These are phyloP conservation scores for Nakazawaea anatomiae DNA, from an alignment of 805 yeast genomes.

Conservation along the genomic window DNA sequence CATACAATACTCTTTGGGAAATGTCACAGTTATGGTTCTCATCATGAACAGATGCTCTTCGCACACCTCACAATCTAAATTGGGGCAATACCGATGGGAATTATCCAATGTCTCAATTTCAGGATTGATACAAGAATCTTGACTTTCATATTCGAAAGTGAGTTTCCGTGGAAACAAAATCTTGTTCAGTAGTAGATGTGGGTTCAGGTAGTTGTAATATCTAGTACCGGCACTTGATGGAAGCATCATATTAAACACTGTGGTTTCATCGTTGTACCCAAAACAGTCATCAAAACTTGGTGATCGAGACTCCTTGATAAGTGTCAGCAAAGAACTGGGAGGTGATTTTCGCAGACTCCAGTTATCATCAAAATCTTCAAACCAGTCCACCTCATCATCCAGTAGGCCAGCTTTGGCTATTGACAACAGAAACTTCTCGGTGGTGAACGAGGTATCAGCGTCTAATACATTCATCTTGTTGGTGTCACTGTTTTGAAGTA, in stretches of 20 bases:
- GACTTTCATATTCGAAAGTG: neutral
- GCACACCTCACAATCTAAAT: conserved; percentile 11
- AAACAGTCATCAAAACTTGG: neutral
- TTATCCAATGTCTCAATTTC: neutral
- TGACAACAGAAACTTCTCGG: neutral
- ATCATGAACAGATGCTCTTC: conserved; percentile 9
- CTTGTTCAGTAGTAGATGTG: neutral
- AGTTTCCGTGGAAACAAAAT: conserved; percentile 16
- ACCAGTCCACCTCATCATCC: neutral
- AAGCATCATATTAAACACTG: conserved; percentile 16
- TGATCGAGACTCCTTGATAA: neutral
- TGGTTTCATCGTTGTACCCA: neutral
- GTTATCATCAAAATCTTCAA: neutral
- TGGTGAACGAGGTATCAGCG: neutral
- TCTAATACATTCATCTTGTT: neutral
- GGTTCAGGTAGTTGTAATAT: neutral
- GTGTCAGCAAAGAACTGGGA: neutral
- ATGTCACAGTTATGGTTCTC: neutral
- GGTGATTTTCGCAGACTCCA: neutral
- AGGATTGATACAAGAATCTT: neutral
- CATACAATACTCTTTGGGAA: neutral
- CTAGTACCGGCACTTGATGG: conserved; percentile 10
- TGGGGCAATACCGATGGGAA: neutral
- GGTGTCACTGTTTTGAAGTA: neutral
- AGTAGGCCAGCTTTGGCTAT: neutral